Conservation (phyloP, 768 basidiomycete genomes). For the Trametes maxima region DNA sequence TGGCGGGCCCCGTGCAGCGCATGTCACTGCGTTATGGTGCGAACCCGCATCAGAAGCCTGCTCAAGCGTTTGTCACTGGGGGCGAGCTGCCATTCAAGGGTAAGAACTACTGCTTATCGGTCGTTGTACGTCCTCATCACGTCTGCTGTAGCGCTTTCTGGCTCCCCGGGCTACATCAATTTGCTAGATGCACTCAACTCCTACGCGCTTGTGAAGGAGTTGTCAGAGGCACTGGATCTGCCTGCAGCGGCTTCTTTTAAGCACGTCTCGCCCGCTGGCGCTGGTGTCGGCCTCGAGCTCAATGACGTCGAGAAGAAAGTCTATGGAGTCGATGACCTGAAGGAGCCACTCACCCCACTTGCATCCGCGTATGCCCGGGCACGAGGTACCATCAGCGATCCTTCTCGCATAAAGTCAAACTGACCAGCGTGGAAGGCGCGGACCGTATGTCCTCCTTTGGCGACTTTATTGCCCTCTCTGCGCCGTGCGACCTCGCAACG, state of each 20-base stretch:
- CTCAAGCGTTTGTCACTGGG: constrained; percentile 89
- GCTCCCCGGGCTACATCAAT: constrained; percentile 98
- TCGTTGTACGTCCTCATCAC: neutral
- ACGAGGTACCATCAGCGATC: constrained; percentile 55
- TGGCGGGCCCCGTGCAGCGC: constrained; percentile 76
- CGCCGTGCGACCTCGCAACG: constrained; percentile 90
- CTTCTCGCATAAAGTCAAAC: constrained; percentile 20
- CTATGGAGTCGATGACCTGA: constrained; percentile 95
- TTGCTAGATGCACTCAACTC: constrained; percentile 97
- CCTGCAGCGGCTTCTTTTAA: constrained; percentile 99
- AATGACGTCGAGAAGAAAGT: constrained; percentile 87
- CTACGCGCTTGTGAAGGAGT: constrained; percentile 92
- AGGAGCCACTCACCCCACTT: constrained; percentile 84
- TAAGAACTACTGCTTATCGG: constrained; percentile 29
- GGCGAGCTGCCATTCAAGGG: constrained; percentile 95
- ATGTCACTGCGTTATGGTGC: constrained; percentile 91
- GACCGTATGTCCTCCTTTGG: constrained; percentile 99
- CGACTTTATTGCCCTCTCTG: constrained; percentile 96
- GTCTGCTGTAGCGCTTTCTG: constrained; percentile 68
- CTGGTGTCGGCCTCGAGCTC: constrained; percentile 86
- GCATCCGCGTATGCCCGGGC: constrained; percentile 96
- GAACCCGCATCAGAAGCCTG: constrained; percentile 98
- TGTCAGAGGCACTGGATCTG: constrained; percentile 81
- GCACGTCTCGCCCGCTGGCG: constrained; percentile 98
- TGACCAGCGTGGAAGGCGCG: constrained; percentile 57